Conservation (phyloP, 768 basidiomycete genomes). For the Russula virescens region DNA sequence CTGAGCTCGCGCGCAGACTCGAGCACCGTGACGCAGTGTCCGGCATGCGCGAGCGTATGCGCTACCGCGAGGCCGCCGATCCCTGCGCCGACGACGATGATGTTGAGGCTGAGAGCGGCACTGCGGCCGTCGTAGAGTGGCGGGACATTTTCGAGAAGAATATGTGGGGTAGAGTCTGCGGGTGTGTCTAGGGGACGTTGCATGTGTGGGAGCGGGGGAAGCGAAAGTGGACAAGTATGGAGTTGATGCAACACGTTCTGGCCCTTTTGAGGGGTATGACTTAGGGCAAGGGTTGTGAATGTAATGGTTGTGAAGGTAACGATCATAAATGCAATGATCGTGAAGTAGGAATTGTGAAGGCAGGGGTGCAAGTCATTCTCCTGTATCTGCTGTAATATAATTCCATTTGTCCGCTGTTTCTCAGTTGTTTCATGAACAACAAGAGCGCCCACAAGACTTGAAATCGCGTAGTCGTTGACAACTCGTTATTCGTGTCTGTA, state of each 20-base stretch:
- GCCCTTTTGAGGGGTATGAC: background rate
- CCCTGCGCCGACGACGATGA: constrained; percentile 40
- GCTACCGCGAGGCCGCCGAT: constrained; percentile 40
- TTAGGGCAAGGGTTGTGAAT: too few species aligned
- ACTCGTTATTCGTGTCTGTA: too few species aligned
- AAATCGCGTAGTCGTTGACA: too few species aligned
- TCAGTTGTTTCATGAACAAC: too few species aligned
- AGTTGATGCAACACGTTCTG: background rate
- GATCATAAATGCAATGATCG: too few species aligned
- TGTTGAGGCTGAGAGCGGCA: constrained; percentile 32
- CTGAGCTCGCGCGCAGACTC: constrained; percentile 36
- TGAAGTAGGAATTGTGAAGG: too few species aligned
- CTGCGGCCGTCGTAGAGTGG: constrained; percentile 30
- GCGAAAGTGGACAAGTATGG: background rate
- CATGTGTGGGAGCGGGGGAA: background rate
- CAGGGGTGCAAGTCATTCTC: too few species aligned
- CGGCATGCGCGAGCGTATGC: constrained; percentile 35
- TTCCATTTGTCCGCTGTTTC: too few species aligned
- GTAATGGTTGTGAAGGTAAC: too few species aligned
- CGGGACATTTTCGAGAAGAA: constrained; percentile 18
- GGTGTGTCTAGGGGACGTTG: background rate
- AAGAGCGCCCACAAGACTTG: too few species aligned
- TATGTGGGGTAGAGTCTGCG: background rate
- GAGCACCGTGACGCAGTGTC: constrained; percentile 36
- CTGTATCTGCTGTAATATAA: too few species aligned